Conservation (phyloP, 169 alveolate species). For the Plasmodium blacklocki region DNA sequence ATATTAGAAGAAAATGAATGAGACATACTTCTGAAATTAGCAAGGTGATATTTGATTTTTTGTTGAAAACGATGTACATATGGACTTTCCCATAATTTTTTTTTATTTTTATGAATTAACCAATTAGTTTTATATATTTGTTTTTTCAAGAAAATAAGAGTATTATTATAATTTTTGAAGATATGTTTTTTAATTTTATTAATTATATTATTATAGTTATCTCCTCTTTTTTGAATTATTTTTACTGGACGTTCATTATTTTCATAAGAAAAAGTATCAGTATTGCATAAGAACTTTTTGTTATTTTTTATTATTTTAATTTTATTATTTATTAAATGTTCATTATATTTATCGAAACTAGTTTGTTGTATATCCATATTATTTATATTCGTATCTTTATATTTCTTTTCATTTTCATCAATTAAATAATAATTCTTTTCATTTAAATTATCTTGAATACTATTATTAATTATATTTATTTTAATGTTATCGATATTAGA, state of each 20-base stretch:
- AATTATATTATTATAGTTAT: background rate
- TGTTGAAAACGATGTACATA: background rate
- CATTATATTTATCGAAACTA: background rate
- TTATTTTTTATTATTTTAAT: constrained; percentile 11
- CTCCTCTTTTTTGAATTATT: background rate
- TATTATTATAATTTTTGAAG: constrained; percentile 6
- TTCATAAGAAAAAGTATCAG: background rate
- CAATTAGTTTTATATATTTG: constrained; percentile 1
- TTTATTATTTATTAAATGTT: background rate
- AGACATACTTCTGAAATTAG: background rate
- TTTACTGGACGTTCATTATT: constrained; percentile 6
- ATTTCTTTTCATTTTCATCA: background rate
- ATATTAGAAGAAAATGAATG: background rate
- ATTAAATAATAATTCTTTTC: background rate
- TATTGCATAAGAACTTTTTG: constrained; percentile 18
- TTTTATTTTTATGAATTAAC: constrained; percentile 9
- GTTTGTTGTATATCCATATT: background rate
- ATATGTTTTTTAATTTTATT: constrained; percentile 15
- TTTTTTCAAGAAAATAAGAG: constrained; percentile 19
- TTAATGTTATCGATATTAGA: constrained; percentile 9
- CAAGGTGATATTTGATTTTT: background rate
- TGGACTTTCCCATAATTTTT: constrained; percentile 2
- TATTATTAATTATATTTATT: background rate
- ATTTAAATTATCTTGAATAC: background rate
- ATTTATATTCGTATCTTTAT: background rate